phyloP scores from a whole-genome alignment of 164 flowering plant genomes.

The Magnolia kwangsiensis region DNA sequence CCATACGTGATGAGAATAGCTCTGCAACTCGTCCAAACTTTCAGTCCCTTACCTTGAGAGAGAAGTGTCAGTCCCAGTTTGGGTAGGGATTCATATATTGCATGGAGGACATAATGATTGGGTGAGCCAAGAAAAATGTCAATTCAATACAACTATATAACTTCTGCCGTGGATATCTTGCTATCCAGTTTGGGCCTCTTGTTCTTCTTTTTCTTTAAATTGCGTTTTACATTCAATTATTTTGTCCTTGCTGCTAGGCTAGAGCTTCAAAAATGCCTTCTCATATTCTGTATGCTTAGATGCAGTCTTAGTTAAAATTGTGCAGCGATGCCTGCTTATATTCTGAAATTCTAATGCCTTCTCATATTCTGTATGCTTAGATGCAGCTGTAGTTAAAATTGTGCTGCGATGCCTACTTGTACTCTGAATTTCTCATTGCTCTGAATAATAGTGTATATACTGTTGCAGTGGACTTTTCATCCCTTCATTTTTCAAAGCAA shows the following conservation, averaged over 20 bases:
- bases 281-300: neutral
- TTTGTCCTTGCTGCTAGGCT: neutral
- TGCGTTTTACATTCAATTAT: neutral
- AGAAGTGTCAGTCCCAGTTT: neutral
- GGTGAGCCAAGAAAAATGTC: neutral
- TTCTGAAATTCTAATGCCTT: neutral
- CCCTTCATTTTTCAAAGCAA: conserved; percentile 90
- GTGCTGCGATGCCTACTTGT: neutral
- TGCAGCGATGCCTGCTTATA: neutral
- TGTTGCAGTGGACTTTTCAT: conserved; percentile 97
- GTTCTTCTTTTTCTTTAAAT: neutral
- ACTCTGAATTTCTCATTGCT: neutral
- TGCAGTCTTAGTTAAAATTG: neutral
- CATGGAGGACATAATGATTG: neutral
- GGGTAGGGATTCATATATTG: neutral
- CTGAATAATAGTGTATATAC: conserved; percentile 4
- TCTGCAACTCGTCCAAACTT: neutral
- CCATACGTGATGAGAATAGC: neutral
- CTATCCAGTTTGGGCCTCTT: neutral
- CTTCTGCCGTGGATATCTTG: neutral
- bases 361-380: neutral
- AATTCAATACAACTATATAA: neutral
- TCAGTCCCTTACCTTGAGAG: neutral
- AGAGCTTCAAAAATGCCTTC: neutral
- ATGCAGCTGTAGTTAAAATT: neutral